Percentiles rank a stretch among this genome's conserved stretches.
Evolutionary conservation across 768 basidiomycete species (phyloP).

Genomic region (Phaeotremella fagi): DNA sequence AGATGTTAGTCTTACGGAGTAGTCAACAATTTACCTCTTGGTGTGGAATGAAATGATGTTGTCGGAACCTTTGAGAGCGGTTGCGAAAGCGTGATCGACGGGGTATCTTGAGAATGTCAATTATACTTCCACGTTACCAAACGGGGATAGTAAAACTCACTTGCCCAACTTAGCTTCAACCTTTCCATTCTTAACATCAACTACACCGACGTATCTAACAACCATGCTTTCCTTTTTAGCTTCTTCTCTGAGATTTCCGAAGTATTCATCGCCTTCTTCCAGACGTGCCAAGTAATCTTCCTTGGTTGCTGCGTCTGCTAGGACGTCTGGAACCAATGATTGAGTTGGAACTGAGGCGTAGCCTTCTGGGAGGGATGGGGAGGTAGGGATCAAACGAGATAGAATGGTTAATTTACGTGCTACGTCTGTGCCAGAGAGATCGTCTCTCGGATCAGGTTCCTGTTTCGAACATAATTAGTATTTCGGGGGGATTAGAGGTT

Average conservation of each 20-base stretch:
- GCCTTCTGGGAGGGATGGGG: slow-evolving; percentile 62
- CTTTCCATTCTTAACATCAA: slow-evolving; percentile 66
- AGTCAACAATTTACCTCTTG: slow-evolving; percentile 53
- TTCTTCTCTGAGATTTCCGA: slow-evolving; percentile 67
- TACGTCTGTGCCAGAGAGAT: slow-evolving; percentile 94
- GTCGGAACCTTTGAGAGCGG: slow-evolving; percentile 90
- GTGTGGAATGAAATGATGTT: slow-evolving; percentile 99
- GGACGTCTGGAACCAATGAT: slow-evolving; percentile 75
- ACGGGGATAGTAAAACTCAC: slow-evolving; percentile 53
- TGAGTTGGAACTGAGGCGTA: slow-evolving; percentile 73
- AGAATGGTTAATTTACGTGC: slow-evolving; percentile 96
- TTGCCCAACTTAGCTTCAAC: slow-evolving; percentile 86
- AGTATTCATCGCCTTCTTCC: slow-evolving; percentile 75
- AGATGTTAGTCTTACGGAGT: background rate
- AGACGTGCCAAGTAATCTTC: slow-evolving; percentile 77
- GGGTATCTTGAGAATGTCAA: slow-evolving; percentile 62
- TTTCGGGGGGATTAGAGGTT: background rate
- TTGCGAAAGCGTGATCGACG: slow-evolving; percentile 84
- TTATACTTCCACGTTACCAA: background rate
- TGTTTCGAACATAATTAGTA: slow-evolving; percentile 42
- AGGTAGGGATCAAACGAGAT: slow-evolving; percentile 58
- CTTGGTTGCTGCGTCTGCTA: slow-evolving; percentile 65
- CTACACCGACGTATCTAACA: slow-evolving; percentile 86
- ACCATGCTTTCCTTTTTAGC: slow-evolving; percentile 78
- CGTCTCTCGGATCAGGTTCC: slow-evolving; percentile 97